Conservation (phyloP, 2,329 filamentous ascomycete species). For the Diplodia mutila region DNA sequence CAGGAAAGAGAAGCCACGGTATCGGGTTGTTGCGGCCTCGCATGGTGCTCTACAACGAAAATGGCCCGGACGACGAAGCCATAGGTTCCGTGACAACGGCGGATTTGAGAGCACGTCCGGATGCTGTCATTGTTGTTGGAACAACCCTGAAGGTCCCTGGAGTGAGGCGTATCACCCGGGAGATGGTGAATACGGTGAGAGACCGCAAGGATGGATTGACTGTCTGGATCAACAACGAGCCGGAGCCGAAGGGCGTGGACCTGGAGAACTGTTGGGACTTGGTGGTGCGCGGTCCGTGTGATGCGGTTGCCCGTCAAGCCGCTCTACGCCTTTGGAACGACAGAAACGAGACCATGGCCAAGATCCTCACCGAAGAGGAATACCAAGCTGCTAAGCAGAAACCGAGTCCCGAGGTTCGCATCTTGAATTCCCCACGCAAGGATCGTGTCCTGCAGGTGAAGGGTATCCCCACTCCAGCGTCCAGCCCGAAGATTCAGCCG, state of each 20-base stretch:
- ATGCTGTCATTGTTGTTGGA: conserved; percentile 91
- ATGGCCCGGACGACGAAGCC: conserved; percentile 93
- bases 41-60: conserved; percentile 97
- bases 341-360: conserved; percentile 34
- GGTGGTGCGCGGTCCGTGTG: conserved; percentile 83
- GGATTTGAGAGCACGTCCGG: conserved; percentile 82
- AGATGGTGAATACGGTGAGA: conserved; percentile 86
- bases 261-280: conserved; percentile 94
- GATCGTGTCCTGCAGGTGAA: conserved; percentile 30
- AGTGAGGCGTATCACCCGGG: conserved; percentile 83
- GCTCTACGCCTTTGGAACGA: conserved; percentile 65
- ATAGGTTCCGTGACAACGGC: conserved; percentile 89
- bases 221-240: conserved; percentile 91
- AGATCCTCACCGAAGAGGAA: conserved; percentile 42
- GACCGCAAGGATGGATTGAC: conserved; percentile 81
- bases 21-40: conserved; percentile 87
- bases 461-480: conserved; percentile 42
- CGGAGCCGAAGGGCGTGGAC: conserved; percentile 79
- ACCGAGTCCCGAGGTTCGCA: conserved; percentile 34
- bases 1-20: conserved; percentile 89
- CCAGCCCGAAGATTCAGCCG: conserved; percentile 40
- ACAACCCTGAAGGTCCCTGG: conserved; percentile 96
- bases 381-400: conserved; percentile 38
- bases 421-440: conserved; percentile 19
- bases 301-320: conserved; percentile 78